Percentiles rank a stretch among this genome's conserved stretches.
Evolutionary conservation across 1,139 yeast genomes (phyloP).

Genomic region (Zygosaccharomyces sapae): DNA sequence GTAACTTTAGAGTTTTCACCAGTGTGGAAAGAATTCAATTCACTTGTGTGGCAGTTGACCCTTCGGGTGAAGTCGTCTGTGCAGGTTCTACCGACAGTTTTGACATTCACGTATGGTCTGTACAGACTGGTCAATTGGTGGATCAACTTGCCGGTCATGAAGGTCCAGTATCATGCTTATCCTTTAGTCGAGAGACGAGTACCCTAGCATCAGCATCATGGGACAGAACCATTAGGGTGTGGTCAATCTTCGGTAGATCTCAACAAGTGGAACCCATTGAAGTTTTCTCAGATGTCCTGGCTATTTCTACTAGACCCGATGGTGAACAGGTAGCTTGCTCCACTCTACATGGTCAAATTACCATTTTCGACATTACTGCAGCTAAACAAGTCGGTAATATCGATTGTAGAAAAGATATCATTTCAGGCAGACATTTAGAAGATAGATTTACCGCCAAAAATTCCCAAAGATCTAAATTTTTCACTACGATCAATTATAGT

Average conservation of each 20-base stretch:
- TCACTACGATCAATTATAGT: slow-evolving; percentile 77
- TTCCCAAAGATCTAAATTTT: slow-evolving; percentile 78
- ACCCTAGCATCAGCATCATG: slow-evolving; percentile 89
- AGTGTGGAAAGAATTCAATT: slow-evolving; percentile 87
- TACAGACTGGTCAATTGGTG: slow-evolving; percentile 86
- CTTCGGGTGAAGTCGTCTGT: slow-evolving; percentile 93
- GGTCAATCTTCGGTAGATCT: slow-evolving; percentile 87
- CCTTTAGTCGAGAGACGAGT: slow-evolving; percentile 78
- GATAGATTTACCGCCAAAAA: slow-evolving; percentile 81
- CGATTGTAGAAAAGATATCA: slow-evolving; percentile 80
- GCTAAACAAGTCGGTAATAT: slow-evolving; percentile 79
- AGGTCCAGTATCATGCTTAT: slow-evolving; percentile 87
- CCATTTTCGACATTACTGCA: slow-evolving; percentile 76
- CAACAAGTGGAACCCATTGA: slow-evolving; percentile 89
- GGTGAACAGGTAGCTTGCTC: slow-evolving; percentile 85
- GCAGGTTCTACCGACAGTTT: slow-evolving; percentile 91
- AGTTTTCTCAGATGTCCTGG: slow-evolving; percentile 77
- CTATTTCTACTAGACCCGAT: slow-evolving; percentile 84
- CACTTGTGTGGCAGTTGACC: slow-evolving; percentile 87
- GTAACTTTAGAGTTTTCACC: slow-evolving; percentile 92
- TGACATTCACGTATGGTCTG: slow-evolving; percentile 95
- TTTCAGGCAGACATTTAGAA: slow-evolving; percentile 76
- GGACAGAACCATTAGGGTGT: slow-evolving; percentile 90
- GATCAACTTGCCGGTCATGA: slow-evolving; percentile 90
- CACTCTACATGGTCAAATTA: slow-evolving; percentile 82